Evolutionary conservation across 2,329 filamentous ascomycete genomes (phyloP), one percentile per base, ranked within the genome.

Genomic region (Cladosporium sp.): DNA sequence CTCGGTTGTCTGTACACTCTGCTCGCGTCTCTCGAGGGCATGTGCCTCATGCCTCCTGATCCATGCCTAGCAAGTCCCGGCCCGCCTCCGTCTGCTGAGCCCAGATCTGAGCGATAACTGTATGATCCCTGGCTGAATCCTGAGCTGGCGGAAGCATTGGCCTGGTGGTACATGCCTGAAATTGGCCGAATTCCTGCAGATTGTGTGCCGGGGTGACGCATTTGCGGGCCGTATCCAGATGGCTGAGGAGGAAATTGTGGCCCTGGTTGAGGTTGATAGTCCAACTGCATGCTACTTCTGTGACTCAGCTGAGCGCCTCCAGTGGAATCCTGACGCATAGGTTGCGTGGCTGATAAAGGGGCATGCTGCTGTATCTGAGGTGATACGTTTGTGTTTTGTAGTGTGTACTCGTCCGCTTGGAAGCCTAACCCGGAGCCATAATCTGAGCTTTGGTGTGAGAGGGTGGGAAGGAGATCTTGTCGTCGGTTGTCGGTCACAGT

Each of bases 11-110:
- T 79, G 65, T 91, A 89, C 25, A 80, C 75, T 57, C 86, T 80
- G 62, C 82, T 89, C 18, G 77, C 73, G 59, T 91, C 86, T 59
- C 86, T 77, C 29, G 80, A 77, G 2, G 84, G 40, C 43, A 84
- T 76, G 11, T 35, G 71, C 19, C 77, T 76, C 12, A 78, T 78
- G 39, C 79, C 78, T 57, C 84, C 77, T 13, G 85, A 84, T 59
- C 85, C 82, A 58, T 77, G 80, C 54, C 83, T 78, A 32, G 75
- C 72, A 35, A 80, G 72, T 35, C 58, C 83, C 72, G 62, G 79
- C 75, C 38, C 43, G 16, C 57, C 62, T 20, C 60, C 59, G 43
- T 65, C 61, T 12, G 60, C 53, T 8, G 57, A 57, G 12, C 53
- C 63, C 40, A 64, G 59, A 33, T 76, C 72, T 53, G 75, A 72